A percentile compares a stretch with the other conserved stretches of the same genome.
Evolutionary conservation across 2,329 filamentous ascomycete genomes (phyloP).

Genomic region (Neoascochyta sp.): DNA sequence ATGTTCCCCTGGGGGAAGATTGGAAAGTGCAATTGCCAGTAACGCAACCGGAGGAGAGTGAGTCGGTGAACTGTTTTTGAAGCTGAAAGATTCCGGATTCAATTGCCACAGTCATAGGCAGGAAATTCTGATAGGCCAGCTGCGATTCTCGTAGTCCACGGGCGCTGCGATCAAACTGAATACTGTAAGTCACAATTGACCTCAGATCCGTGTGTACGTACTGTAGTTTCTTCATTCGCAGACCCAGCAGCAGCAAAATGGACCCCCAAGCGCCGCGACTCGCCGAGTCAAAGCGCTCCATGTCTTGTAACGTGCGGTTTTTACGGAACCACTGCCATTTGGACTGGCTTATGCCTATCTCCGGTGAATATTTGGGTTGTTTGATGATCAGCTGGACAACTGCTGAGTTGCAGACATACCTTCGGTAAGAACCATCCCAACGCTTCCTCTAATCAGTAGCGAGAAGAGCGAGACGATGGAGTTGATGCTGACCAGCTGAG

Average conservation of each 20-base stretch:
- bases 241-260: constrained; percentile 2
- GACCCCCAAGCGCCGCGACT: constrained; percentile 13
- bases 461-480: constrained; percentile 1
- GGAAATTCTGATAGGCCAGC: too few species aligned
- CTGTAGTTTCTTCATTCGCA: constrained; percentile 2
- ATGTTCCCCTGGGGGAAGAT: not conserved
- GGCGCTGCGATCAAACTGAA: too few species aligned
- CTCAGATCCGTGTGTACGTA: too few species aligned
- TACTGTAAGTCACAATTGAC: too few species aligned
- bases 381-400: not conserved
- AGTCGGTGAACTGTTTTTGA: too few species aligned
- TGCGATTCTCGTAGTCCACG: too few species aligned
- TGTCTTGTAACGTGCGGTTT: constrained; percentile 4
- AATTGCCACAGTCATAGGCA: too few species aligned
- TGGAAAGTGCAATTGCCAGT: not conserved
- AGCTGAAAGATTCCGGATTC: too few species aligned
- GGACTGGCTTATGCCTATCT: constrained; percentile 11
- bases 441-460: not conserved
- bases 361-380: not conserved
- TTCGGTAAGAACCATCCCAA: constrained; percentile 9
- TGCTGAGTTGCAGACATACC: constrained; percentile 1
- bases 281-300: constrained; percentile 8
- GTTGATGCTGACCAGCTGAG: constrained; percentile 2
- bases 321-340: constrained; percentile 12
- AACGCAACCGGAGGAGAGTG: not conserved